Percentiles rank a stretch among this genome's conserved stretches.
Conservation (phyloP, 441 rosid genomes). For the Iberis amara region DNA sequence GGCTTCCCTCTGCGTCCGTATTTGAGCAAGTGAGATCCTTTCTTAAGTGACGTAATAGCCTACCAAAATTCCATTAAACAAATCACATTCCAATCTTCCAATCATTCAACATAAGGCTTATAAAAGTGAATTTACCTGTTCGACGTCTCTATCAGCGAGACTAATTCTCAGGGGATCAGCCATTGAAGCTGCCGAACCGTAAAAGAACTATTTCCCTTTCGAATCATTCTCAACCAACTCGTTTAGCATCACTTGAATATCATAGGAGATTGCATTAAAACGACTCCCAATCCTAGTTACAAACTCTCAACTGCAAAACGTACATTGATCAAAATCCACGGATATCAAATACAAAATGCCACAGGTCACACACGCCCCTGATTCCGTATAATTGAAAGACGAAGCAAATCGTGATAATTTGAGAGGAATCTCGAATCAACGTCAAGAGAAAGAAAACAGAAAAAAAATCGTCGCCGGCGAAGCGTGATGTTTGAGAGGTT, state of each 20-base stretch:
- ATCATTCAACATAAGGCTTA: too few species aligned
- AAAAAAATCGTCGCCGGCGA: constrained; percentile 23
- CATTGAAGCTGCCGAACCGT: constrained; percentile 51
- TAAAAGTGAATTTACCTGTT: constrained; percentile 39
- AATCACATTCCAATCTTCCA: background rate
- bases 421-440: background rate
- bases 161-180: constrained; percentile 59
- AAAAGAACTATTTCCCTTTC: constrained; percentile 42
- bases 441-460: background rate
- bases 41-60: constrained; percentile 64
- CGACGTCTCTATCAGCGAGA: constrained; percentile 67
- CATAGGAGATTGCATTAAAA: background rate
- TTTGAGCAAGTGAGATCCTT: constrained; percentile 57
- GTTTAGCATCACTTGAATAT: constrained; percentile 22
- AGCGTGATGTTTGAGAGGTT: constrained; percentile 15
- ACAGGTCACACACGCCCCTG: constrained; percentile 1
- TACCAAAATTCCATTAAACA: constrained; percentile 8
- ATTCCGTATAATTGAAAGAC: too few species aligned
- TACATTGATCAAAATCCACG: constrained; percentile 16
- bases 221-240: constrained; percentile 35
- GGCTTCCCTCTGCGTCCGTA: constrained; percentile 69
- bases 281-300: background rate
- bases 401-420: background rate
- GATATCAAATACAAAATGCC: background rate
- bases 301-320: constrained; percentile 24